phyloP scores from a whole-genome alignment of 257 asterid species.

The Echites panduratus region DNA sequence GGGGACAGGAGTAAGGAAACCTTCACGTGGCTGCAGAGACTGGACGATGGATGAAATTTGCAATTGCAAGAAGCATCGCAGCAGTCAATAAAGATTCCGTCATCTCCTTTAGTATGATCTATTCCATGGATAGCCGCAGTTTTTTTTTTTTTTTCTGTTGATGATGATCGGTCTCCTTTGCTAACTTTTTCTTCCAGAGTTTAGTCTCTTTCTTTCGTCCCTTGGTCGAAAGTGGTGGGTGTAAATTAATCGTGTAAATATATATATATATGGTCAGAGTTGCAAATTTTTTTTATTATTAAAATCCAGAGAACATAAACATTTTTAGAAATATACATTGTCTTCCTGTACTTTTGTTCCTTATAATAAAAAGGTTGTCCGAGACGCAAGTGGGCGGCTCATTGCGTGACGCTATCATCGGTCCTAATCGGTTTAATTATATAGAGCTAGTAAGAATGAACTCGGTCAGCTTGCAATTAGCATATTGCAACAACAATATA shows the following conservation, averaged over 20 bases:
- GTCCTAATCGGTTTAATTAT: neutral
- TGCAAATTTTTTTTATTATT: too few relatives aligned
- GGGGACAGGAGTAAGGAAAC: constrained; percentile 23
- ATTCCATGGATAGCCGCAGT: too few relatives aligned
- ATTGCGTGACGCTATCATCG: neutral
- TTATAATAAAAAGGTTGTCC: too few relatives aligned
- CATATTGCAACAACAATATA: neutral
- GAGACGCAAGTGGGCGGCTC: neutral
- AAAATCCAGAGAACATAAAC: too few relatives aligned
- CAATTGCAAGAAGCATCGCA: too few relatives aligned
- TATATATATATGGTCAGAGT: too few relatives aligned
- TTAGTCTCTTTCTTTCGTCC: constrained; percentile 9
- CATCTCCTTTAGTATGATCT: too few relatives aligned
- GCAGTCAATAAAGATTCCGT: constrained; percentile 3
- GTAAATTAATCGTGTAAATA: too few relatives aligned
- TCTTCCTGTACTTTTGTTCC: neutral
- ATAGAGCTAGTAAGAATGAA: neutral
- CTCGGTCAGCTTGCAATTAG: neutral
- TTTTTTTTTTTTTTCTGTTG: too few relatives aligned
- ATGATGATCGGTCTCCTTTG: too few relatives aligned
- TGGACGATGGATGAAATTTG: constrained; percentile 18
- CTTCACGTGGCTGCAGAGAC: constrained; percentile 40
- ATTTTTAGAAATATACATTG: constrained; percentile 16
- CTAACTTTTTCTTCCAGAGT: neutral
- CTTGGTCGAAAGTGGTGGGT: constrained; percentile 8